Percentiles rank a stretch among this genome's conserved stretches.
Conservation (phyloP, 2,329 filamentous ascomycete genomes). For the Xylaria hypoxylon region DNA sequence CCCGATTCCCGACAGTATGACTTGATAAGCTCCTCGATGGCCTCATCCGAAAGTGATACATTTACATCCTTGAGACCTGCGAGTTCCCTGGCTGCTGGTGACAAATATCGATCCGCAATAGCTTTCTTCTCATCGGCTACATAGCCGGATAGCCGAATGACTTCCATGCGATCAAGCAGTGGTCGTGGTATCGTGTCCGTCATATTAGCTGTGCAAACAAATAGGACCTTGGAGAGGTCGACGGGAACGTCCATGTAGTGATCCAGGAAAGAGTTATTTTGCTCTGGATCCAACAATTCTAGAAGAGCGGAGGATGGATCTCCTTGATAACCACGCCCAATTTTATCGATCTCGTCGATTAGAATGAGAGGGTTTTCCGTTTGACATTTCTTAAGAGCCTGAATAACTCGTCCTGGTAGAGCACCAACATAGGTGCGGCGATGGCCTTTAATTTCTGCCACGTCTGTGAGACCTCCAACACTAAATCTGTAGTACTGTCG, state of each 20-base stretch:
- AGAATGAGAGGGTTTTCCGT: slow-evolving; percentile 97
- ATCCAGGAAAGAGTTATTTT: slow-evolving; percentile 96
- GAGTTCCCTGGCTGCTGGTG: slow-evolving; percentile 92
- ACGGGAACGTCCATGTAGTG: slow-evolving; percentile 99
- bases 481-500: slow-evolving; percentile 98
- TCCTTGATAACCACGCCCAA: slow-evolving; percentile 94
- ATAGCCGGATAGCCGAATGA: slow-evolving; percentile 95
- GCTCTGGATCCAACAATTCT: slow-evolving; percentile 94
- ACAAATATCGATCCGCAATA: slow-evolving; percentile 92
- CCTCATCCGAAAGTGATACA: slow-evolving; percentile 85
- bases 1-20: slow-evolving; percentile 98
- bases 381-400: slow-evolving; percentile 98
- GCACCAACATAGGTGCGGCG: slow-evolving; percentile 96
- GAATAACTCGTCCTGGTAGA: slow-evolving; percentile 94
- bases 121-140: slow-evolving; percentile 99
- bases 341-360: slow-evolving; percentile 98
- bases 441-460: slow-evolving; percentile 98
- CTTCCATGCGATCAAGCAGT: slow-evolving; percentile 95
- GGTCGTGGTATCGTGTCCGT: slow-evolving; percentile 97
- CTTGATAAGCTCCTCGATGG: slow-evolving; percentile 97
- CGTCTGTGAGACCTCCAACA: slow-evolving; percentile 94
- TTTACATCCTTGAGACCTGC: slow-evolving; percentile 91
- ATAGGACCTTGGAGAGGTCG: slow-evolving; percentile 95
- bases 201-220: slow-evolving; percentile 99
- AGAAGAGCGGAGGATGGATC: slow-evolving; percentile 95